Evolutionary conservation across 306 rosid species (phyloP).

Genomic region (Parietaria judaica): DNA sequence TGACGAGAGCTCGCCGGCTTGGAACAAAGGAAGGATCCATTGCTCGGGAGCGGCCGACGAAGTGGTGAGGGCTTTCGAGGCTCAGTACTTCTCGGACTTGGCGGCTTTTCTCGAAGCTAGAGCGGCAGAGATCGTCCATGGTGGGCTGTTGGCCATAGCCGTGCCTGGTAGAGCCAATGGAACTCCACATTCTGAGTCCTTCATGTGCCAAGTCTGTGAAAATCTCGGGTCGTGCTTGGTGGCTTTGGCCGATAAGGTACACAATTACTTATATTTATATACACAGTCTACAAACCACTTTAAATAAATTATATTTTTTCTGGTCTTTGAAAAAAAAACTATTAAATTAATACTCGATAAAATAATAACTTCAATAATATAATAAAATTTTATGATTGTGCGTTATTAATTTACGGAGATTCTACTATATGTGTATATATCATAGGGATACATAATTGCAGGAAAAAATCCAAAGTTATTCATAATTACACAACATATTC

Average conservation of each 20-base stretch:
- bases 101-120: constrained; percentile 22
- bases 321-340: no score
- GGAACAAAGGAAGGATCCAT: constrained; percentile 30
- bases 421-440: no score
- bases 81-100: constrained; percentile 26
- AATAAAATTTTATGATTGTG: no score
- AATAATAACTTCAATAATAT: no score
- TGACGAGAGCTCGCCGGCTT: constrained; percentile 16
- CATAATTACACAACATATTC: no score
- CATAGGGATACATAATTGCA: no score
- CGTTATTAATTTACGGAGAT: no score
- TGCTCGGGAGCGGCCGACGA: constrained; percentile 8
- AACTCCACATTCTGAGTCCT: constrained; percentile 9
- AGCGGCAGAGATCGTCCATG: constrained; percentile 24
- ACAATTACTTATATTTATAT: not conserved
- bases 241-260: constrained; percentile 34
- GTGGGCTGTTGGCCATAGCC: constrained; percentile 25
- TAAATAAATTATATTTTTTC: no score
- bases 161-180: constrained; percentile 17
- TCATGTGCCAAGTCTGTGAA: not conserved
- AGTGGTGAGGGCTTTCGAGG: constrained; percentile 18
- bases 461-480: no score
- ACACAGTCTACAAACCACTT: no score
- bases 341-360: no score
- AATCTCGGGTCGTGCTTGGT: constrained; percentile 19